phyloP scores from a whole-genome alignment of 2,329 filamentous ascomycete species.

The Metarhizium album region DNA sequence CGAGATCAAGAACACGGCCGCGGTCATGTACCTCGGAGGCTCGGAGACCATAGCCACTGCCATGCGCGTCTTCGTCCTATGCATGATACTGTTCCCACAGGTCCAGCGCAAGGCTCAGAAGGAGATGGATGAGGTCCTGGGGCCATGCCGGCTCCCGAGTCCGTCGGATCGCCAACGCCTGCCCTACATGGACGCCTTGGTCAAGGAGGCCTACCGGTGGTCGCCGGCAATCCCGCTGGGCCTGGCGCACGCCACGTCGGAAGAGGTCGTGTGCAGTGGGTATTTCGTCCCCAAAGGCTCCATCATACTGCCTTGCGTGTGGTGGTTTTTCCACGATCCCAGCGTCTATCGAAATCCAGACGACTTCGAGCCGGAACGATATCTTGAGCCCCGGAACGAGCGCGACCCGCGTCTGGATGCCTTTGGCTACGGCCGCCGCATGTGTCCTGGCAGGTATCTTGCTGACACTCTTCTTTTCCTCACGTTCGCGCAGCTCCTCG shows the following conservation, averaged over 20 bases:
- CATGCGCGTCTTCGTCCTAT: slow-evolving; percentile 26
- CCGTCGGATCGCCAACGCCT: slow-evolving; percentile 31
- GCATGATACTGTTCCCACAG: slow-evolving; percentile 31
- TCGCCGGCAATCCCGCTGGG: slow-evolving; percentile 21
- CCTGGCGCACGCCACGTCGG: slow-evolving; percentile 26
- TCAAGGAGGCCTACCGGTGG: slow-evolving; percentile 22
- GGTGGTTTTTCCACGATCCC: slow-evolving; percentile 48
- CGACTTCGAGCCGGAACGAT: slow-evolving; percentile 24
- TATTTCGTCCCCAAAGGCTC: slow-evolving; percentile 19
- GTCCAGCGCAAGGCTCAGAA: slow-evolving; percentile 30
- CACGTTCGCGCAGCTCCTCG: slow-evolving; percentile 28
- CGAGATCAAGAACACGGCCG: slow-evolving; percentile 3
- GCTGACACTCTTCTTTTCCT: slow-evolving; percentile 22
- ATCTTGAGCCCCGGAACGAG: slow-evolving; percentile 16
- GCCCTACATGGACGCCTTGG: slow-evolving; percentile 27
- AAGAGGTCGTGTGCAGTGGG: slow-evolving; percentile 14
- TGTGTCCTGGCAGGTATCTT: slow-evolving; percentile 23
- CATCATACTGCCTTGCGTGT: slow-evolving; percentile 14
- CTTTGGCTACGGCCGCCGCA: slow-evolving; percentile 26
- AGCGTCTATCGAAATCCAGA: slow-evolving; percentile 45
- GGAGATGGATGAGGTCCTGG: slow-evolving; percentile 33
- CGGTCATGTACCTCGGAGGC: slow-evolving; percentile 9
- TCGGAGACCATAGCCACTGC: slow-evolving; percentile 4
- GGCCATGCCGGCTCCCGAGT: slow-evolving; percentile 28
- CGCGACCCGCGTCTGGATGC: slow-evolving; percentile 16